These are phyloP conservation scores for Wickerhamiella infanticola DNA, from an alignment of 1,139 yeast species.

Conservation along the genomic window DNA sequence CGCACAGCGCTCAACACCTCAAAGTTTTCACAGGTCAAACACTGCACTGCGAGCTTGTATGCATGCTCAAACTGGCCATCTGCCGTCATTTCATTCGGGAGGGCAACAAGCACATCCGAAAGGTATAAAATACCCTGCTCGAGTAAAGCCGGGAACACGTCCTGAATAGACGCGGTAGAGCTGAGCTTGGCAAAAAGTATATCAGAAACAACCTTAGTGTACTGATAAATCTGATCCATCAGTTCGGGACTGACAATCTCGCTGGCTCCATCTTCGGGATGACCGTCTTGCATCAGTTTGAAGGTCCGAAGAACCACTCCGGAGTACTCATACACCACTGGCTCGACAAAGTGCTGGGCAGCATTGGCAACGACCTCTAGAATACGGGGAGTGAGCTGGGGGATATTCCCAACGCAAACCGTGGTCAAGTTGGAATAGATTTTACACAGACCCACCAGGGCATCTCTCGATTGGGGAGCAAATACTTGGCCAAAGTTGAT, in stretches of 20 bases:
- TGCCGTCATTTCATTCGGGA: constrained; percentile 48
- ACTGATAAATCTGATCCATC: constrained; percentile 35
- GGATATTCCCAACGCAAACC: background rate
- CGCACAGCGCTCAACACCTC: constrained; percentile 59
- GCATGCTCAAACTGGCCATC: constrained; percentile 43
- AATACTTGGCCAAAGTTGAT: background rate
- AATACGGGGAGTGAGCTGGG: constrained; percentile 1
- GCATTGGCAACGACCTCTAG: constrained; percentile 4
- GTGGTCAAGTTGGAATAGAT: background rate
- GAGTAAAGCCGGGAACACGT: constrained; percentile 49
- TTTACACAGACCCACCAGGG: background rate
- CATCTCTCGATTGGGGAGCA: background rate
- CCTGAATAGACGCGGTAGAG: constrained; percentile 20
- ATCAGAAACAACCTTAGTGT: constrained; percentile 32
- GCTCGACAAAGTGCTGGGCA: constrained; percentile 1
- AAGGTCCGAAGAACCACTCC: constrained; percentile 12
- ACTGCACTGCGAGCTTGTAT: constrained; percentile 44
- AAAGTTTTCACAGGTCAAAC: constrained; percentile 44
- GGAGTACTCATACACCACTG: constrained; percentile 10
- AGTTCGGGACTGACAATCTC: constrained; percentile 14
- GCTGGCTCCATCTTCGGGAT: background rate
- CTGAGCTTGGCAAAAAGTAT: constrained; percentile 28
- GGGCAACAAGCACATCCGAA: constrained; percentile 64
- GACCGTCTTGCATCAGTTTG: constrained; percentile 1
- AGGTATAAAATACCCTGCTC: constrained; percentile 85